Evolutionary conservation across 2,329 filamentous ascomycete species (phyloP).

Genomic region (Zasmidium angulare): DNA sequence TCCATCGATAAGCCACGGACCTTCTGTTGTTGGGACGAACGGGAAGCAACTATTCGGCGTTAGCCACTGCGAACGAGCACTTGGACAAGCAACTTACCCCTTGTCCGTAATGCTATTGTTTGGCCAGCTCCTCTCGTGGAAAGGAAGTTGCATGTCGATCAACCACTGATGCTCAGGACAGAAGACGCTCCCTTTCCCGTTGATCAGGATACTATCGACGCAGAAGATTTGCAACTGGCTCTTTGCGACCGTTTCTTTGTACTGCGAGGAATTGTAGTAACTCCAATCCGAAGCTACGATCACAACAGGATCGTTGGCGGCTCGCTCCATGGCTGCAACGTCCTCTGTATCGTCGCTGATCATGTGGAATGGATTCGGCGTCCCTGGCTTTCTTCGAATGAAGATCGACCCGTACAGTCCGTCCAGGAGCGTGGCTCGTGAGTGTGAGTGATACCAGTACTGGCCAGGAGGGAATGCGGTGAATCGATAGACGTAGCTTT

Average conservation of each 20-base stretch:
- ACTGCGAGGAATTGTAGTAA: constrained; percentile 13
- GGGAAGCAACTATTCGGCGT: constrained; percentile 14
- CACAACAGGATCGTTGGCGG: not conserved
- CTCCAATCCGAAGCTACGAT: constrained; percentile 11
- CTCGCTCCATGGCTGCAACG: not conserved
- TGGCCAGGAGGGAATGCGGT: constrained; percentile 14
- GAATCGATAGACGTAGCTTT: constrained; percentile 17
- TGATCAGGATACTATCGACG: constrained; percentile 18
- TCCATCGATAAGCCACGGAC: constrained; percentile 3
- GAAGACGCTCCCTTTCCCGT: constrained; percentile 15
- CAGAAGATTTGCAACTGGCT: constrained; percentile 12
- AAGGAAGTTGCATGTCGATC: not conserved
- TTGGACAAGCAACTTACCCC: not conserved
- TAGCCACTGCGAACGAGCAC: not conserved
- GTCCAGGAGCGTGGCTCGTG: constrained; percentile 15
- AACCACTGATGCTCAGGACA: constrained; percentile 12
- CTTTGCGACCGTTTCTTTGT: not conserved
- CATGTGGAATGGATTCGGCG: constrained; percentile 7
- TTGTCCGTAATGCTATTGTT: not conserved
- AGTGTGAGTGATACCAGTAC: constrained; percentile 22
- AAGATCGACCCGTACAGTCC: constrained; percentile 19
- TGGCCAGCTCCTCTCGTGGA: not conserved
- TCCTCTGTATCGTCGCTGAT: constrained; percentile 1
- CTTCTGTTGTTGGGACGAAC: constrained; percentile 9
- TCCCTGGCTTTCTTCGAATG: constrained; percentile 8